Base-by-base conservation (phyloP, 345 rosid species). In the Aegle marmelos region DNA sequence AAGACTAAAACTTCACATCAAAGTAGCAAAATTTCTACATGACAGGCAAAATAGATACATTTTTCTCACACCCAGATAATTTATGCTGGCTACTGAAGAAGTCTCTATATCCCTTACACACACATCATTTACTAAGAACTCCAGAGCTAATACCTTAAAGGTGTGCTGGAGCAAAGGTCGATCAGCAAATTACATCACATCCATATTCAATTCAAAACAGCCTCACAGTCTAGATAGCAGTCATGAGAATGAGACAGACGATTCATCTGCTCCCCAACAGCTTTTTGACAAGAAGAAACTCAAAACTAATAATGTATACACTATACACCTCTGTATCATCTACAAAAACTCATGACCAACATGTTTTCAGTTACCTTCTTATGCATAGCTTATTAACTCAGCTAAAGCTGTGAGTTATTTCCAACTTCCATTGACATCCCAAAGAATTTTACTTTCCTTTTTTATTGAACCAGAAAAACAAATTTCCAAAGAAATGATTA, bases 11-110 rank as follows among this genome's bases (percentile, higher is more conserved):
- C 57, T 27, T 70, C 9, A 21, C 25, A 25, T 16, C 22, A 4
- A n/a, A 64, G 34, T 56, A 1, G 30, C 67, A 68, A 73, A 77
- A 59, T 81, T 39, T 77, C 72, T 75, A 82, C 81, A 78, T 27
- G 39, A 76, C 68, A 77, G 22, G 28, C 73, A 31, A 73, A 37
- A n/a, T 36, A 63, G 45, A 76, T 72, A 76, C 75, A 69, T 39
- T 22, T 57, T 39, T 41, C 75, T 41, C 68, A 60, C 37, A 76
- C 64, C 30, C 50, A 34, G 54, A 75, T 57, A 63, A 69, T 62
- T 39, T 45, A 75, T 14, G 71, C 74, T 27, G 33, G 73, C 67
- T n/a, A 39, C 61, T 14, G 59, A 31, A 65, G 70, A 70, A 24
- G 71, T 61, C 56, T 61, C 48, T 39, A 56, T n/a, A 34, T 70